Base-by-base conservation (phyloP, 768 basidiomycete genomes). In the Rhodosporidiobolus odoratus region DNA sequence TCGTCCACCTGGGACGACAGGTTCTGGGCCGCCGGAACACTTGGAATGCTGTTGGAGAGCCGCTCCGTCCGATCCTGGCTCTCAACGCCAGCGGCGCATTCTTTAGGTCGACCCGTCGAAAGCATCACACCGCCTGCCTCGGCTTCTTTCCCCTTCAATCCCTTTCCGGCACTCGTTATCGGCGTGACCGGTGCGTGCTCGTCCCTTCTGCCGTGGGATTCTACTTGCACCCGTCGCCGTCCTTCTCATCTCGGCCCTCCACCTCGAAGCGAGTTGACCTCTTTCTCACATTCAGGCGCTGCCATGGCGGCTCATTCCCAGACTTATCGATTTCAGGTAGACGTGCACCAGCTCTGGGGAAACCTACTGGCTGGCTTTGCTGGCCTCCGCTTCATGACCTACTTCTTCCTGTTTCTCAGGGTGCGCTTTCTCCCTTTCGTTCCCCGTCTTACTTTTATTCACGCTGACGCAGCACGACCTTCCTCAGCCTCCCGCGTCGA, bases 291-390 rank as follows among this genome's bases (percentile, higher is more conserved):
- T 48, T 94, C 93, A 17, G 95, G 94, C 30, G 85, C 88, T 4
- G 94, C 91, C 3, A 96, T 97, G 95, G 85, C 89, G 19, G 91
- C 92, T 0, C 95, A 98, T 79, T 84, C 85, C 64, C 94, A 97
- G 79, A 27, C 53, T 21, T 21, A 35, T 7, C 9, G 13, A 27
- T 54, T 34, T 35, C 38, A 37, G 85, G 92, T 96, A 48, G 87
- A 92, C 78, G 89, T 97, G 61, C 95, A 98, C 79, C 79, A 84
- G 40, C 83, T 97, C 6, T 98, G 95, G 95, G 95, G 95, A 57
- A 87, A 86, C 80, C 83, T 94, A 32, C 86, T 98, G 21, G 83
- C 88, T 64, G 88, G 82, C 7, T 92, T 89, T 78, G 85, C 90
- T 9, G 82, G 90, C 13, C 81, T 94, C 69, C 85, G 95, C 61